Evolutionary conservation across 352 stramenopile genomes (phyloP).

Genomic region (Phytopythium ostracodes): DNA sequence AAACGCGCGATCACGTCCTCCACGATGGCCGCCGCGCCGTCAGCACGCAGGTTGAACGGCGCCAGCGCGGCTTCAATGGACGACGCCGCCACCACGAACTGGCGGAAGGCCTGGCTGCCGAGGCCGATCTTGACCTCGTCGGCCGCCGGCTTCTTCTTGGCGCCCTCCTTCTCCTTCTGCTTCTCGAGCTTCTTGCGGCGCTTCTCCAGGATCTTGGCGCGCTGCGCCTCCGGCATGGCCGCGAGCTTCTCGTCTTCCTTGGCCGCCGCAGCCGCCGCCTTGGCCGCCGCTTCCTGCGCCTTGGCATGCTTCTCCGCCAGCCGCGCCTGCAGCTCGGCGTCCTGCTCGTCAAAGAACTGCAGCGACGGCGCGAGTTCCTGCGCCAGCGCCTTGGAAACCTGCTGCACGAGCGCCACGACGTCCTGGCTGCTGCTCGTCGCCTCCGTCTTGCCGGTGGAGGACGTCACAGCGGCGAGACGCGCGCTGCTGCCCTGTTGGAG

Average conservation of each 20-base stretch:
- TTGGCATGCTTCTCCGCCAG: conserved; percentile 54
- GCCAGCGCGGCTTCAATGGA: conserved; percentile 21
- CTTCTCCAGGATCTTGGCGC: conserved; percentile 75
- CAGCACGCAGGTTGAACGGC: conserved; percentile 61
- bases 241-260: conserved; percentile 86
- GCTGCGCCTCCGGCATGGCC: conserved; percentile 71
- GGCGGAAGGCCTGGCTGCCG: conserved; percentile 58
- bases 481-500: conserved; percentile 53
- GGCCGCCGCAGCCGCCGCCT: conserved; percentile 61
- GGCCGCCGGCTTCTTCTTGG: conserved; percentile 69
- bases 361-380: conserved; percentile 49
- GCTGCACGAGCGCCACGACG: conserved; percentile 52
- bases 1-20: conserved; percentile 67
- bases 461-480: conserved; percentile 31
- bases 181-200: conserved; percentile 83
- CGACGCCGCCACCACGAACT: conserved; percentile 28
- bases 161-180: conserved; percentile 70
- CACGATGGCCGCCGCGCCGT: conserved; percentile 37
- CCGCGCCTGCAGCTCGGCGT: conserved; percentile 50
- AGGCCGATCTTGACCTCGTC: conserved; percentile 65
- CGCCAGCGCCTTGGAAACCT: conserved; percentile 28
- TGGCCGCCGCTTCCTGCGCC: conserved; percentile 60
- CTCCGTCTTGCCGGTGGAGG: not conserved
- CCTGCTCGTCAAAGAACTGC: conserved; percentile 54
- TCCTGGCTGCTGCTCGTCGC: conserved; percentile 5